phyloP scores from a whole-genome alignment of 495 filamentous ascomycete genomes.

The Cudoniella acicularis region DNA sequence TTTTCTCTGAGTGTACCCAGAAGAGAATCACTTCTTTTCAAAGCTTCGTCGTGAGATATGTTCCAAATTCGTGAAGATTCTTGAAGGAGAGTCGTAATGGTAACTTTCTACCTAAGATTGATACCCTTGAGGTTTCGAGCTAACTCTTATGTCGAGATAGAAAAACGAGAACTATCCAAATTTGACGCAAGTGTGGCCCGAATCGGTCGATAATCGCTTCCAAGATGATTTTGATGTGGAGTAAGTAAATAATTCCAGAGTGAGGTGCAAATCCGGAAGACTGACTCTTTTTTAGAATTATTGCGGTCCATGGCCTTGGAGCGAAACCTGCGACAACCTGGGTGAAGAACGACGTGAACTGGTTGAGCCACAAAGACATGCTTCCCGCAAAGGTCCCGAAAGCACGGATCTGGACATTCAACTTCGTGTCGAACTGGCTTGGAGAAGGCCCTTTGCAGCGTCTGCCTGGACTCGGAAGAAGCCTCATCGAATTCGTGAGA shows the following conservation, averaged over 20 bases:
- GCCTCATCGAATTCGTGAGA: background rate
- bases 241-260: background rate
- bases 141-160: too few species aligned
- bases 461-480: background rate
- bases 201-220: background rate
- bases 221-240: background rate
- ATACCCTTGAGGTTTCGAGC: too few species aligned
- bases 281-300: conserved; percentile 7
- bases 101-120: too few species aligned
- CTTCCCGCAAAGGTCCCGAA: conserved; percentile 21
- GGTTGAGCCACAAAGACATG: conserved; percentile 27
- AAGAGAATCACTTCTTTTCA: too few species aligned
- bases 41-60: too few species aligned
- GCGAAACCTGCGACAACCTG: conserved; percentile 22
- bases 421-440: conserved; percentile 24
- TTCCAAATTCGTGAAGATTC: too few species aligned
- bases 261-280: background rate
- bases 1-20: background rate
- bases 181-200: background rate
- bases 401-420: conserved; percentile 27
- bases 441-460: conserved; percentile 10
- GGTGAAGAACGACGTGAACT: conserved; percentile 21
- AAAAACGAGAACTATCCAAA: background rate
- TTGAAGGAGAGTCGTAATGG: too few species aligned
- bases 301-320: conserved; percentile 27